Evolutionary conservation across 2,329 filamentous ascomycete genomes (phyloP).

Genomic region (Elsinoe ampelina): DNA sequence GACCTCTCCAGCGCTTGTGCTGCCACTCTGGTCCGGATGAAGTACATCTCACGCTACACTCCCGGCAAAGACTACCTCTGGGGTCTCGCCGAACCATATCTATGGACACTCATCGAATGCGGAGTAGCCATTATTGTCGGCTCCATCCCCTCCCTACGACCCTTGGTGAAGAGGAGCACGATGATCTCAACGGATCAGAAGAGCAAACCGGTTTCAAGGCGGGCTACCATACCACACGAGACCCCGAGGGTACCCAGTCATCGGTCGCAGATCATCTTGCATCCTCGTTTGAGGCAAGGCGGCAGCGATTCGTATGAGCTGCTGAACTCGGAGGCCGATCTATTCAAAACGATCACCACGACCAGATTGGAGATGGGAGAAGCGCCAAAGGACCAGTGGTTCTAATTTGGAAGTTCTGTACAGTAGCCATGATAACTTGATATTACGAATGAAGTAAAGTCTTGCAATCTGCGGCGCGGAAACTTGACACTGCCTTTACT

Average conservation of each 20-base stretch:
- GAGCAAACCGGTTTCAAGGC: not conserved
- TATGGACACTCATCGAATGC: slow-evolving; percentile 16
- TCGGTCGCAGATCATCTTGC: not conserved
- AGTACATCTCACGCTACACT: slow-evolving; percentile 28
- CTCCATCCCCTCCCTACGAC: slow-evolving; percentile 15
- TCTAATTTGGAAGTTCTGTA: too few relatives aligned
- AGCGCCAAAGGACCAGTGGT: not conserved
- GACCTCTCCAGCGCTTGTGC: slow-evolving; percentile 35
- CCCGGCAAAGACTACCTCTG: slow-evolving; percentile 30
- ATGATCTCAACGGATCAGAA: not conserved
- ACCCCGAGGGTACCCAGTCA: not conserved
- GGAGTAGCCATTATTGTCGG: slow-evolving; percentile 17
- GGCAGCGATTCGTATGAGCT: slow-evolving; percentile 8
- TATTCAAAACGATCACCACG: not conserved
- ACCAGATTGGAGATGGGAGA: not conserved
- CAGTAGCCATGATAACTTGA: too few relatives aligned
- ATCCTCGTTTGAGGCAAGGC: not conserved
- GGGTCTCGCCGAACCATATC: slow-evolving; percentile 15
- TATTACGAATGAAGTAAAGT: too few relatives aligned
- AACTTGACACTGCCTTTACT: too few relatives aligned
- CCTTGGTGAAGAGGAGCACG: slow-evolving; percentile 10
- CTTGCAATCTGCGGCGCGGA: too few relatives aligned
- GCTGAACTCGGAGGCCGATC: not conserved
- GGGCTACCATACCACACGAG: not conserved
- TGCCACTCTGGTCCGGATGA: slow-evolving; percentile 35